Percentiles rank a stretch among this genome's conserved stretches.
phyloP scores from a whole-genome alignment of 441 rosid species.

The Populus hybrid region DNA sequence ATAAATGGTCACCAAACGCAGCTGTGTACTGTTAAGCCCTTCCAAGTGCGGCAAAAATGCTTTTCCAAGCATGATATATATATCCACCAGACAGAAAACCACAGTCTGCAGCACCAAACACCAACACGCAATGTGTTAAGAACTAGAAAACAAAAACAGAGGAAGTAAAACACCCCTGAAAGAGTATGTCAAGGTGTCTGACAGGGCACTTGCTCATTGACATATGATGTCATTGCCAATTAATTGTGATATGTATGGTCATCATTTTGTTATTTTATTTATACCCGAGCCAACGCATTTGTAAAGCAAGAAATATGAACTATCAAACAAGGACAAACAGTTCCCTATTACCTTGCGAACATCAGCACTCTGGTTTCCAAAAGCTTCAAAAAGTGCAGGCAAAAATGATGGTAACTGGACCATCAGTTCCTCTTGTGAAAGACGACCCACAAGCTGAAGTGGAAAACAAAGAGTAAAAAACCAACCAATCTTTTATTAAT shows the following conservation, averaged over 20 bases:
- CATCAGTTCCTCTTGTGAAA: slow-evolving; percentile 85
- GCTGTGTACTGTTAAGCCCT: slow-evolving; percentile 85
- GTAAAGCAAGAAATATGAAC: neutral
- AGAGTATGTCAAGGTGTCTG: neutral
- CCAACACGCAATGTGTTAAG: neutral
- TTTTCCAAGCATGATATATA: slow-evolving; percentile 95
- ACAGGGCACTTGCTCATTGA: neutral
- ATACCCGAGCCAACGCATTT: neutral
- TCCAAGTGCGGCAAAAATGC: slow-evolving; percentile 93
- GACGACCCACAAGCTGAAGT: slow-evolving; percentile 85
- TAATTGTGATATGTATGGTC: neutral
- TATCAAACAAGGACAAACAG: neutral
- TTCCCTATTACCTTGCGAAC: slow-evolving; percentile 78
- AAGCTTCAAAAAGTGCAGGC: slow-evolving; percentile 95
- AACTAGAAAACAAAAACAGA: neutral
- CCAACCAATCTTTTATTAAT: neutral
- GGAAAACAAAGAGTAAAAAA: slow-evolving; percentile 12
- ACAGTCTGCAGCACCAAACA: slow-evolving; percentile 62
- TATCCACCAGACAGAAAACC: slow-evolving; percentile 97
- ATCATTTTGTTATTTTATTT: neutral
- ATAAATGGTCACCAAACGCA: slow-evolving; percentile 89
- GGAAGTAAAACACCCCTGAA: neutral
- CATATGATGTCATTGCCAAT: neutral
- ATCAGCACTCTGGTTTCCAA: slow-evolving; percentile 94
- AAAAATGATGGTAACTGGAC: slow-evolving; percentile 78